Evolutionary conservation across 306 rosid genomes (phyloP).

Genomic region (Oxytropis ochrocephala): DNA sequence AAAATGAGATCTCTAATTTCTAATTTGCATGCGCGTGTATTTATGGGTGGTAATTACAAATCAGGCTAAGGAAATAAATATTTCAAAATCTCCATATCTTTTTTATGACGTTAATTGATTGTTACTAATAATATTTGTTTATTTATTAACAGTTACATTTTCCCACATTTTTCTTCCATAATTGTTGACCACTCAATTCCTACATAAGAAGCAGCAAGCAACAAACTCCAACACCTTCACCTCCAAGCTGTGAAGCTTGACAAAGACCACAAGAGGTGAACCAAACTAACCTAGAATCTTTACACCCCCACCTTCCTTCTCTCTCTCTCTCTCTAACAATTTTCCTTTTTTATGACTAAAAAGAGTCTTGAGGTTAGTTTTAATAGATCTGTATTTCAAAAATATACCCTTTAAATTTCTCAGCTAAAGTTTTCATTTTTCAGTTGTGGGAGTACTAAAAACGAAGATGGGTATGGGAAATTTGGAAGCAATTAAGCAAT

Average conservation of each 20-base stretch:
- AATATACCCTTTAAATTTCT: not conserved
- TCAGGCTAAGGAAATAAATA: not conserved
- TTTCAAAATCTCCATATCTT: not conserved
- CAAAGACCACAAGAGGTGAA: not conserved
- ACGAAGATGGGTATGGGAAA: constrained; percentile 54
- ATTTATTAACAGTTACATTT: not conserved
- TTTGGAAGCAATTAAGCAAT: constrained; percentile 72
- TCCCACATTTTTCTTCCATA: not conserved
- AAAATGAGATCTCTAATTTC: too few relatives aligned
- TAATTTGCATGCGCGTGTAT: too few relatives aligned
- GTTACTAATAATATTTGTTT: too few relatives aligned
- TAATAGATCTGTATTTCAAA: constrained; percentile 15
- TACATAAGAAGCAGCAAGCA: constrained; percentile 9
- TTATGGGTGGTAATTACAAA: too few relatives aligned
- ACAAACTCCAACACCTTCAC: constrained; percentile 17
- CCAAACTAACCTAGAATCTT: constrained; percentile 13
- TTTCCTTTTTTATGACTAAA: not conserved
- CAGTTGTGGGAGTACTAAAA: constrained; percentile 1
- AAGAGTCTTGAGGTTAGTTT: not conserved
- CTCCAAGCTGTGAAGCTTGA: not conserved
- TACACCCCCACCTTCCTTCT: constrained; percentile 8
- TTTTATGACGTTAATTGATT: too few relatives aligned
- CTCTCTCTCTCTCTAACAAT: not conserved
- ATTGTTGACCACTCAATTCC: constrained; percentile 19
- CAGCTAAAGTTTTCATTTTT: not conserved